These are phyloP conservation scores for Chytridium lagenaria DNA, from an alignment of 371 early-diverging fungal species.

Conservation along the genomic window DNA sequence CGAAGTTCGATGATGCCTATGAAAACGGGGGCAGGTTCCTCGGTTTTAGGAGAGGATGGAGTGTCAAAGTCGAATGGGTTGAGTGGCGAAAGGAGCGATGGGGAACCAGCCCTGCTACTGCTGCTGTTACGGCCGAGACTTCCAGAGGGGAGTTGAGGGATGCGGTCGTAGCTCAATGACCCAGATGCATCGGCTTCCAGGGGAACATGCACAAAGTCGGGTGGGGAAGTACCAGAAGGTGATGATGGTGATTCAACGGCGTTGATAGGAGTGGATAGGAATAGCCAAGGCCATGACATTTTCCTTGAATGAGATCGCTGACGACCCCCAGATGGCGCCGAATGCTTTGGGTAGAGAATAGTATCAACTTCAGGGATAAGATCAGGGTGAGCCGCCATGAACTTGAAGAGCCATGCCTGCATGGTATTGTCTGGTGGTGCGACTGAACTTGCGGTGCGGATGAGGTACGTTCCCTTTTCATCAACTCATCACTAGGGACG, in stretches of 20 bases:
- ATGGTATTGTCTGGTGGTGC: not conserved
- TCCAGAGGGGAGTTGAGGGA: not conserved
- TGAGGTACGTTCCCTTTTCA: not conserved
- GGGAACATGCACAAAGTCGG: conserved; percentile 3
- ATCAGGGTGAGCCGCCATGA: not conserved
- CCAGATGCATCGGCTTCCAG: conserved; percentile 14
- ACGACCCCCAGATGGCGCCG: not conserved
- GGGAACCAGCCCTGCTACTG: not conserved
- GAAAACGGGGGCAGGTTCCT: not conserved
- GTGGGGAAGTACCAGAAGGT: not conserved
- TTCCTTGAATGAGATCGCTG: not conserved
- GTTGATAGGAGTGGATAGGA: not conserved
- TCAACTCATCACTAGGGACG: not conserved
- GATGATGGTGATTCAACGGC: not conserved
- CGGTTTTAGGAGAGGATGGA: not conserved
- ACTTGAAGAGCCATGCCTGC: not conserved
- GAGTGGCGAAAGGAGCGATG: not conserved
- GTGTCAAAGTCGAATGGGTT: not conserved
- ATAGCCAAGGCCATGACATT: conserved; percentile 5
- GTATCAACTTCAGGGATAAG: not conserved
- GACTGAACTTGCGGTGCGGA: not conserved
- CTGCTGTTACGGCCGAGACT: not conserved
- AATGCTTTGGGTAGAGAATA: not conserved
- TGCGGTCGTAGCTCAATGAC: not conserved
- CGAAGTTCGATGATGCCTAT: conserved; percentile 13